Base-by-base conservation (phyloP, 2,329 filamentous ascomycete genomes). In the Didymella pomorum region DNA sequence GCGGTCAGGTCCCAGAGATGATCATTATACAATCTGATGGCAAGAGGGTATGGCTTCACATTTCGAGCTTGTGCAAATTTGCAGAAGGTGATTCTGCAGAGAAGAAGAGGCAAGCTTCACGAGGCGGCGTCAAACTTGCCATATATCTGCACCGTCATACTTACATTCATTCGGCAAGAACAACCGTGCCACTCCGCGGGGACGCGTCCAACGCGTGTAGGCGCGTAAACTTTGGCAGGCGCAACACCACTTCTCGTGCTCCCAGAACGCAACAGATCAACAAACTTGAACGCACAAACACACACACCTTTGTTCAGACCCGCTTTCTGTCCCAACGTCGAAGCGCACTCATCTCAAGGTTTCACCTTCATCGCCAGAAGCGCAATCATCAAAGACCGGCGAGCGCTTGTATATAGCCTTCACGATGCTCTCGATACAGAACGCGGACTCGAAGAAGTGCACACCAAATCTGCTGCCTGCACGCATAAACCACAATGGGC, bases 401-500 rank as follows among this genome's bases (percentile, higher is more conserved):
- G 26, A 28, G 26, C 26, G 10, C 26, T 8, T 10, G 7, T 28
- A n/a, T 16, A 35, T 16, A 14, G 12, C 31, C n/a, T 2, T 20
- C 37, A 20, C 2, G 3, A 84, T 84, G 81, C 75, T 83, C 25
- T 71, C 81, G 42, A 77, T 84, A 37, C 73, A 78, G 29, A 48
- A 71, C 48, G 48, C 71, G 31, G 60, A 67, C 2, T 56, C 68
- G 1, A 58, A 70, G 42, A 81, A 82, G 58, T 81, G 81, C 53
- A 86, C 82, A 0, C 85, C 89, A 4, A 89, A 97, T 70, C 79
- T 97, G 20, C 82, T 97, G 14, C 93, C 93, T 3, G 95, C 91
- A 69, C 86, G 87, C 53, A 86, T 97, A 71, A 84, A 93, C 68
- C 89, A 96, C 76, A 86, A 90, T 67, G 93, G 93, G 1, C 82